A percentile compares a stretch with the other conserved stretches of the same genome.
Evolutionary conservation across 75 land plant species (phyloP).

Genomic region (Ceratopteris richardii): DNA sequence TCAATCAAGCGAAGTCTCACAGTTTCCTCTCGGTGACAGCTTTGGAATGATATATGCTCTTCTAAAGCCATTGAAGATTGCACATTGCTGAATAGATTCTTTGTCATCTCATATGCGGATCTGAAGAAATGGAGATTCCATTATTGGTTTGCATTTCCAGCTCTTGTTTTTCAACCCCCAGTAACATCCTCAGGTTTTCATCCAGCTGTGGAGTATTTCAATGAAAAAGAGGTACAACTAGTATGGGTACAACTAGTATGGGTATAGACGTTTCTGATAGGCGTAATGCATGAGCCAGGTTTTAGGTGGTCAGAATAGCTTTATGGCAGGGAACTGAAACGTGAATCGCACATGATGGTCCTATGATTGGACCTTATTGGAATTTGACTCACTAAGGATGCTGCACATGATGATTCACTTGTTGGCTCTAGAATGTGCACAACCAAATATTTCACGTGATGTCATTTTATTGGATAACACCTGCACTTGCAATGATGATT

Average conservation of each 20-base stretch:
- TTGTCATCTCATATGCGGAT: slow-evolving; percentile 89
- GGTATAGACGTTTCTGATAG: background rate
- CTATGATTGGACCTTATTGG: too few relatives aligned
- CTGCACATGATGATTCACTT: background rate
- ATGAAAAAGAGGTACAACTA: slow-evolving; percentile 64
- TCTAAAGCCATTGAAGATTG: slow-evolving; percentile 71
- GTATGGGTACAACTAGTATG: too few relatives aligned
- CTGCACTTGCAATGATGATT: too few relatives aligned
- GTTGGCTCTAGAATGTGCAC: too few relatives aligned
- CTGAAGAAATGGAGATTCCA: slow-evolving; percentile 85
- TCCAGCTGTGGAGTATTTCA: slow-evolving; percentile 62
- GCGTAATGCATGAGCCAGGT: background rate
- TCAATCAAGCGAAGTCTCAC: background rate
- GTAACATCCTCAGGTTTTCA: slow-evolving; percentile 41
- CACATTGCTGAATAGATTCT: slow-evolving; percentile 60
- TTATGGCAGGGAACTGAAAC: background rate
- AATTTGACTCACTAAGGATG: background rate
- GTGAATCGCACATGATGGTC: too few relatives aligned
- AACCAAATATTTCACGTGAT: too few relatives aligned
- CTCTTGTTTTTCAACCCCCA: slow-evolving; percentile 73
- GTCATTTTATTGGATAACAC: too few relatives aligned
- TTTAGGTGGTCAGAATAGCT: background rate
- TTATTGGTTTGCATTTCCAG: slow-evolving; percentile 97
- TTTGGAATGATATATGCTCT: slow-evolving; percentile 81
- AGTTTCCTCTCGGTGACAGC: slow-evolving; percentile 27